Percentiles rank a stretch among this genome's conserved stretches.
phyloP scores from a whole-genome alignment of 164 flowering plant genomes.

The Piper longum region DNA sequence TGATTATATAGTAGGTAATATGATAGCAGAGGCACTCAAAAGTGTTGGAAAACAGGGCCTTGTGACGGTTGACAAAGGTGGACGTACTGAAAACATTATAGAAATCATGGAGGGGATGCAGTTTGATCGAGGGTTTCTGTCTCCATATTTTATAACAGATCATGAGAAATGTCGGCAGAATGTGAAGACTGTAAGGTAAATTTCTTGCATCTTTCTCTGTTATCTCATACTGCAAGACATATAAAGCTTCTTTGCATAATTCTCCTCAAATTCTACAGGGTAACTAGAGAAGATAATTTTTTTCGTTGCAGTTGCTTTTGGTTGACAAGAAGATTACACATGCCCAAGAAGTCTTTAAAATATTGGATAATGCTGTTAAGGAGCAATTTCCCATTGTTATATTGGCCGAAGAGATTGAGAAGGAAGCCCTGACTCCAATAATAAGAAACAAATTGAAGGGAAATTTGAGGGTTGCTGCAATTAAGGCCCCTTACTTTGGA shows the following conservation, averaged over 20 bases:
- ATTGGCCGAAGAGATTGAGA: conserved; percentile 71
- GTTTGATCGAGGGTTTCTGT: conserved; percentile 83
- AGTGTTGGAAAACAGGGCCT: conserved; percentile 66
- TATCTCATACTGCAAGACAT: not conserved
- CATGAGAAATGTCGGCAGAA: conserved; percentile 45
- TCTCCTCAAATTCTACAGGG: conserved; percentile 3
- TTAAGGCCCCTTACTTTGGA: conserved; percentile 85
- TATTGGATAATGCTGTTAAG: conserved; percentile 65
- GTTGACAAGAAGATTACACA: conserved; percentile 69
- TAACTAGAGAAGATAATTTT: conserved; percentile 14
- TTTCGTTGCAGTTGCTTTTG: conserved; percentile 67
- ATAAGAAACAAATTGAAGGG: conserved; percentile 78
- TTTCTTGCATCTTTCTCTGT: not conserved
- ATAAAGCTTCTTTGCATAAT: not conserved
- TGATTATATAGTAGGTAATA: conserved; percentile 66
- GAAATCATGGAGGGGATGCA: conserved; percentile 83
- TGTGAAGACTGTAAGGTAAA: conserved; percentile 70
- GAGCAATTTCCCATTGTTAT: conserved; percentile 66
- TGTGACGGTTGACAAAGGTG: conserved; percentile 68
- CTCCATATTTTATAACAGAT: conserved; percentile 82
- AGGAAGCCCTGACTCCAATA: conserved; percentile 71
- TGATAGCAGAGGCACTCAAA: conserved; percentile 67
- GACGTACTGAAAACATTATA: conserved; percentile 35
- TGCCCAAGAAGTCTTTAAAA: conserved; percentile 57
- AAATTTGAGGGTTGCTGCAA: conserved; percentile 60